Conservation (phyloP, 805 yeast species). For the Wickerhamiella slavikovae region DNA sequence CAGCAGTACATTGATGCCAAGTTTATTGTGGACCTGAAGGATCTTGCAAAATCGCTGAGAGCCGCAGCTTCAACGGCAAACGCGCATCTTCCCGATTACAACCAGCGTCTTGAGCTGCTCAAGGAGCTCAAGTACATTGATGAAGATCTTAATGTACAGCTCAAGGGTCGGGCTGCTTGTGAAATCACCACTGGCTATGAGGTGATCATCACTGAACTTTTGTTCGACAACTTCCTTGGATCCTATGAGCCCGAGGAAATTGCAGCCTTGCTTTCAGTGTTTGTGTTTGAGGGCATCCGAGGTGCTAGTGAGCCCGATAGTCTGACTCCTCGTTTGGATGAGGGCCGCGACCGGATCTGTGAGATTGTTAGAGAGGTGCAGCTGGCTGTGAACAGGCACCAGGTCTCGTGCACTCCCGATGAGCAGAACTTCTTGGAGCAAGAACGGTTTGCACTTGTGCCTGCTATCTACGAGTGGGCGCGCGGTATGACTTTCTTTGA, state of each 20-base stretch:
- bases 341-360: slow-evolving; percentile 34
- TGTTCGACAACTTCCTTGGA: slow-evolving; percentile 78
- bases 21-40: too few relatives aligned
- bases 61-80: too few relatives aligned
- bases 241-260: slow-evolving; percentile 91
- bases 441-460: slow-evolving; percentile 74
- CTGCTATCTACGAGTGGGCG: slow-evolving; percentile 97
- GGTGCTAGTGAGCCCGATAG: slow-evolving; percentile 44
- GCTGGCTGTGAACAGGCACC: slow-evolving; percentile 39
- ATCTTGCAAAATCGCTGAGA: too few relatives aligned
- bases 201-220: slow-evolving; percentile 75
- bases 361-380: slow-evolving; percentile 48
- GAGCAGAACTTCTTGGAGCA: slow-evolving; percentile 70
- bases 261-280: slow-evolving; percentile 80
- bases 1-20: too few relatives aligned
- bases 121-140: slow-evolving; percentile 69
- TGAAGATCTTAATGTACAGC: slow-evolving; percentile 41
- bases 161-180: slow-evolving; percentile 17
- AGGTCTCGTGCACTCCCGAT: slow-evolving; percentile 59
- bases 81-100: slow-evolving; percentile 82
- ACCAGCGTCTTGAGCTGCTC: slow-evolving; percentile 65
- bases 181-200: slow-evolving; percentile 71
- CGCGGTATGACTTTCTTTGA: slow-evolving; percentile 80
- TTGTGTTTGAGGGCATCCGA: slow-evolving; percentile 76
- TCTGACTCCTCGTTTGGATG: slow-evolving; percentile 64